phyloP scores from a whole-genome alignment of 2,329 filamentous ascomycete genomes.

The Cercospora berteroae region DNA sequence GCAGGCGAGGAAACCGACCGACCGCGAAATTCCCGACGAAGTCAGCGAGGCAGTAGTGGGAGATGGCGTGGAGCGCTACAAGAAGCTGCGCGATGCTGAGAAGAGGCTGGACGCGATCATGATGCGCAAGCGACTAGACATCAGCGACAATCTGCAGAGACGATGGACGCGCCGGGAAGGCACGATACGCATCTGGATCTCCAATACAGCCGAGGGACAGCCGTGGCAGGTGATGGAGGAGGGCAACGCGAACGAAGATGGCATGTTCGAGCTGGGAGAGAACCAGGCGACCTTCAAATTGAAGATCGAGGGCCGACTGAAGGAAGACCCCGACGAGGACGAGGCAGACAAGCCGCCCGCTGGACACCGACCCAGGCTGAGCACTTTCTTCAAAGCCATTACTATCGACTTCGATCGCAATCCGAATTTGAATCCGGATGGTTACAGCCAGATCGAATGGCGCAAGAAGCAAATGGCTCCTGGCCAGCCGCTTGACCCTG shows the following conservation, averaged over 20 bases:
- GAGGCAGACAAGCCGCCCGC: constrained; percentile 47
- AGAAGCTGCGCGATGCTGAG: constrained; percentile 80
- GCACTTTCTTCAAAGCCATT: constrained; percentile 79
- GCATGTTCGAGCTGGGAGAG: constrained; percentile 73
- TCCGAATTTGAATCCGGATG: constrained; percentile 64
- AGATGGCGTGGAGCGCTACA: constrained; percentile 79
- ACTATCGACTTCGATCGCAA: constrained; percentile 60
- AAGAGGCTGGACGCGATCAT: constrained; percentile 86
- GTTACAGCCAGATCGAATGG: constrained; percentile 73
- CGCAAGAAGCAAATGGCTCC: constrained; percentile 63
- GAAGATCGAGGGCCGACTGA: constrained; percentile 82
- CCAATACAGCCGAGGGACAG: constrained; percentile 91
- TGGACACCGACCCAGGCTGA: constrained; percentile 59
- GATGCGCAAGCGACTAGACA: constrained; percentile 89
- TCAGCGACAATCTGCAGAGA: constrained; percentile 78
- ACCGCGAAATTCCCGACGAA: constrained; percentile 90
- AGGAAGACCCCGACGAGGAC: constrained; percentile 58
- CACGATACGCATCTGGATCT: constrained; percentile 89
- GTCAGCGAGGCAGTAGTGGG: constrained; percentile 74
- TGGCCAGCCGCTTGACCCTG: constrained; percentile 49
- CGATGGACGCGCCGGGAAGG: constrained; percentile 53
- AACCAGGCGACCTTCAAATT: constrained; percentile 82
- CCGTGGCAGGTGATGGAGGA: constrained; percentile 73
- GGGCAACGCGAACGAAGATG: constrained; percentile 58
- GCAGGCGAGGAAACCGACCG: constrained; percentile 83